These are phyloP conservation scores for Isochrysis galbana DNA, from an alignment of 78 protist species.

Conservation along the genomic window DNA sequence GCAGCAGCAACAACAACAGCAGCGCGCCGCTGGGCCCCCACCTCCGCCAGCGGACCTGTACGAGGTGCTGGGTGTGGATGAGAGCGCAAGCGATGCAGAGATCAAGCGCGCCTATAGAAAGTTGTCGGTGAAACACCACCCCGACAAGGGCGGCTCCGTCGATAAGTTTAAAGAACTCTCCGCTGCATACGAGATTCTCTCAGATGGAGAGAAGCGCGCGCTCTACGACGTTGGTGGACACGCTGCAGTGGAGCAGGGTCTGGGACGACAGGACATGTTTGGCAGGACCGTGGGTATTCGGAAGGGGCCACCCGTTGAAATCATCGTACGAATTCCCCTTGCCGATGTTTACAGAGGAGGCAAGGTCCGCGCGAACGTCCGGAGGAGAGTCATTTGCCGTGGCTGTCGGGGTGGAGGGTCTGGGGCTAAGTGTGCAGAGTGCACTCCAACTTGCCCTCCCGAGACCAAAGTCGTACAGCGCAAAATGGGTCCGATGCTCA, in stretches of 20 bases:
- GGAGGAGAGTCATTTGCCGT: not conserved
- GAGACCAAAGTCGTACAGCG: not conserved
- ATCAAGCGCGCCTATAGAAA: constrained; percentile 66
- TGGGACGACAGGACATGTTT: constrained; percentile 28
- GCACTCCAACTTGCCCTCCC: not conserved
- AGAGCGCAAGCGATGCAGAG: constrained; percentile 40
- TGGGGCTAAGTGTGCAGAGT: not conserved
- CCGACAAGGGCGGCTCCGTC: constrained; percentile 79
- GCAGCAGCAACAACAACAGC: not conserved
- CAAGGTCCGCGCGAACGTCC: not conserved
- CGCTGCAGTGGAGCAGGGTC: constrained; percentile 81
- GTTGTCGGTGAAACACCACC: constrained; percentile 92
- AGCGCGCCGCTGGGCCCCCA: too few species aligned
- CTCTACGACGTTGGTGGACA: constrained; percentile 89
- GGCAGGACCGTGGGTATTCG: not conserved
- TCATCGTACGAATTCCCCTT: not conserved
- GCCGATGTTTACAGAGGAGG: not conserved
- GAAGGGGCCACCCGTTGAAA: not conserved
- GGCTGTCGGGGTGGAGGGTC: not conserved
- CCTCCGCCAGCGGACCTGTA: too few species aligned
- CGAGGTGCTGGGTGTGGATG: constrained; percentile 54
- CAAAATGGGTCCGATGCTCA: not conserved
- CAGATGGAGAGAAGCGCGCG: constrained; percentile 81
- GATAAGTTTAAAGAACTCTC: constrained; percentile 84
- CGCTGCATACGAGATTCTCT: constrained; percentile 91